A percentile compares a stretch with the other conserved stretches of the same genome.
Conservation (phyloP, 1,284 basidiomycete genomes). For the Cutaneotrichosporon sp. region DNA sequence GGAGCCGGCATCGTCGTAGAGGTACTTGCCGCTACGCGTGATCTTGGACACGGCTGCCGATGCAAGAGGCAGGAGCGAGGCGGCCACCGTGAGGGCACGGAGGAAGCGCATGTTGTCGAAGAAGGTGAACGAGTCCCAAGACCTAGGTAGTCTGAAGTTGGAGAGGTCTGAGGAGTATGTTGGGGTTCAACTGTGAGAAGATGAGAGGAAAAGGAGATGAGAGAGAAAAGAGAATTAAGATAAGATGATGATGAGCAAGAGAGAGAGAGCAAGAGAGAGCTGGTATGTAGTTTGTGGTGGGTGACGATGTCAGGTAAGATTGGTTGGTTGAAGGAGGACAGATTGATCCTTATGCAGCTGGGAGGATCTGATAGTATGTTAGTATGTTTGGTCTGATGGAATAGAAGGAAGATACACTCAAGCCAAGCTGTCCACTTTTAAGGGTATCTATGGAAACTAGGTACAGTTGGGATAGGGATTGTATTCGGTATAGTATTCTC, state of each 20-base stretch:
- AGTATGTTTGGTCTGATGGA: no score
- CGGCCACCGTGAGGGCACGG: constrained; percentile 14
- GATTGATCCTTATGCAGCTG: no score
- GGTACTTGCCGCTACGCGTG: constrained; percentile 61
- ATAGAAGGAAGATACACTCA: no score
- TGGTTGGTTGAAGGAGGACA: not conserved
- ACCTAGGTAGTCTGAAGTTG: no score
- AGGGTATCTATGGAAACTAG: no score
- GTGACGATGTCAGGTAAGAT: not conserved
- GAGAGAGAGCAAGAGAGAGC: not conserved
- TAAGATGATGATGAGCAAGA: not conserved
- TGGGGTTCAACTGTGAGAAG: not conserved
- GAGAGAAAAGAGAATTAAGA: not conserved
- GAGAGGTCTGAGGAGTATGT: not conserved
- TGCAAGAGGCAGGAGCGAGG: constrained; percentile 25
- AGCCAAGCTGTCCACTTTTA: no score
- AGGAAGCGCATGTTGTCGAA: constrained; percentile 18
- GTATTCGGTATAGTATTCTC: no score
- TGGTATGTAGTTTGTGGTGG: not conserved
- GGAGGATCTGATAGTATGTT: no score
- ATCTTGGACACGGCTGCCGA: constrained; percentile 43
- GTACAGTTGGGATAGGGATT: no score
- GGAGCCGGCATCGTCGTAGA: constrained; percentile 68
- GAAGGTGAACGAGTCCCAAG: not conserved
- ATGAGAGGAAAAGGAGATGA: not conserved